Conservation (phyloP, 2,329 filamentous ascomycete species). For the Epichloe baconii region DNA sequence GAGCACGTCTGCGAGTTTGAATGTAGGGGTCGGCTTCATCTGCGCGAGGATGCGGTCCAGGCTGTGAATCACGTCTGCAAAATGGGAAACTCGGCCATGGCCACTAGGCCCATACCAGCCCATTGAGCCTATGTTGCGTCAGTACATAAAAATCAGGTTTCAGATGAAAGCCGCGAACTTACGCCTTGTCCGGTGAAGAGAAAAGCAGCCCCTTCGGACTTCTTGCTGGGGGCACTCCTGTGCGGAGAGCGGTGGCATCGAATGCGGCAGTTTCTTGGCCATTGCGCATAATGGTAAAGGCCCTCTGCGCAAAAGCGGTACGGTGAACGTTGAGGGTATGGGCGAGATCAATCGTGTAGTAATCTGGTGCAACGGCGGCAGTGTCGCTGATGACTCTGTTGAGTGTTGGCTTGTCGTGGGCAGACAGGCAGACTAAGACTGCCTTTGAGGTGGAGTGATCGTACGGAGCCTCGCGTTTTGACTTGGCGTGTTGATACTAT, state of each 20-base stretch:
- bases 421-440: not conserved
- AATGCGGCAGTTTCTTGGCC: not conserved
- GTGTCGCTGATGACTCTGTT: not conserved
- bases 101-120: conserved; percentile 11
- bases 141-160: too few relatives aligned
- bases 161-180: too few relatives aligned
- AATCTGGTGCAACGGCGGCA: not conserved
- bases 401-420: conserved; percentile 3
- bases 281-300: not conserved
- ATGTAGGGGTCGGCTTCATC: not conserved
- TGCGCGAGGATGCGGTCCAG: not conserved
- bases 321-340: conserved; percentile 2
- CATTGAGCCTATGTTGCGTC: not conserved
- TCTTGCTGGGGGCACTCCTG: not conserved
- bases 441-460: too few relatives aligned
- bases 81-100: conserved; percentile 5
- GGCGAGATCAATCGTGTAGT: conserved; percentile 1
- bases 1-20: not conserved
- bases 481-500: too few relatives aligned
- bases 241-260: not conserved
- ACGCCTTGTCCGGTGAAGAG: conserved; percentile 16
- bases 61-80: not conserved
- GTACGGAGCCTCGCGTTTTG: too few relatives aligned
- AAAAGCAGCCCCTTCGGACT: not conserved
- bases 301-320: not conserved